These are phyloP conservation scores for Colletotrichum caudatum DNA, from an alignment of 2,329 filamentous ascomycete species.

Conservation along the genomic window DNA sequence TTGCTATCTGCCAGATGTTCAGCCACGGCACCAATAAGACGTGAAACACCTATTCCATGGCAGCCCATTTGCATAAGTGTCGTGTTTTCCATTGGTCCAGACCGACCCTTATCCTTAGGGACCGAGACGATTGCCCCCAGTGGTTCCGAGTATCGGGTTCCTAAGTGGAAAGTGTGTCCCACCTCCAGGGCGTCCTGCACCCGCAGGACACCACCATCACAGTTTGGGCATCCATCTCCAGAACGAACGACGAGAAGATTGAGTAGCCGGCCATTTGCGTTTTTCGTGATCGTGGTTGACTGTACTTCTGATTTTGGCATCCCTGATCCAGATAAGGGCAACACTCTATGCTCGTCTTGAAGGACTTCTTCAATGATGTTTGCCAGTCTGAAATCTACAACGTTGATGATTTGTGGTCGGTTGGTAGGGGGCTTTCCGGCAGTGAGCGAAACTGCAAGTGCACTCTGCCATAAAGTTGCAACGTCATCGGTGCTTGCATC, in stretches of 20 bases:
- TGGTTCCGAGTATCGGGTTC: conserved; percentile 85
- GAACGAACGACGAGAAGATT: conserved; percentile 74
- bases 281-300: conserved; percentile 47
- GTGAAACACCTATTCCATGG: conserved; percentile 92
- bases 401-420: conserved; percentile 48
- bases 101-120: conserved; percentile 46
- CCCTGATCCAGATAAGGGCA: neutral
- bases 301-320: conserved; percentile 17
- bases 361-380: conserved; percentile 45
- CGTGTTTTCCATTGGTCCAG: neutral
- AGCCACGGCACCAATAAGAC: conserved; percentile 88
- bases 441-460: conserved; percentile 45
- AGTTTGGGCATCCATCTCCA: conserved; percentile 81
- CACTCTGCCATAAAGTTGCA: conserved; percentile 63
- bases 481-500: conserved; percentile 77
- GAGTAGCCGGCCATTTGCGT: conserved; percentile 55
- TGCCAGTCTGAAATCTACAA: conserved; percentile 51
- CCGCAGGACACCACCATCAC: conserved; percentile 70
- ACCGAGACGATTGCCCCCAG: conserved; percentile 73
- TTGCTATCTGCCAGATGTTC: conserved; percentile 77
- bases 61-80: conserved; percentile 89
- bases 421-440: conserved; percentile 5
- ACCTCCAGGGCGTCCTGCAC: conserved; percentile 85
- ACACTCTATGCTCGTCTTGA: conserved; percentile 26
- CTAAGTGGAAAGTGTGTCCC: conserved; percentile 94